A percentile compares a stretch with the other conserved stretches of the same genome.
Conservation (phyloP, 202 grass and related monocot species). For the Eragrostis tef region DNA sequence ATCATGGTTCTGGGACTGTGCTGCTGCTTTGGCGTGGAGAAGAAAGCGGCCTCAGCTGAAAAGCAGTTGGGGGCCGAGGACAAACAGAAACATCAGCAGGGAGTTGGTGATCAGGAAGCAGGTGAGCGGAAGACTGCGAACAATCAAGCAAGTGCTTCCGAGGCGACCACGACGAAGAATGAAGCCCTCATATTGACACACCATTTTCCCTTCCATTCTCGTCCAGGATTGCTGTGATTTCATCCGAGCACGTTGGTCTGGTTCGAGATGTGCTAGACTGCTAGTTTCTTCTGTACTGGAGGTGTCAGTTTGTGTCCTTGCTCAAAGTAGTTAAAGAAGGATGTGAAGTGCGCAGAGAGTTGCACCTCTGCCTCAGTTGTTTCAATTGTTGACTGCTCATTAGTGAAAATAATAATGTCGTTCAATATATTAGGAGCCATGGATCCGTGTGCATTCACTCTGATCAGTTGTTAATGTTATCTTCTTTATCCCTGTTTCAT, state of each 20-base stretch:
- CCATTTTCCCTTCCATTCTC: slow-evolving; percentile 4
- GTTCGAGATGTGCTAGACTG: not conserved
- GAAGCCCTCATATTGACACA: not conserved
- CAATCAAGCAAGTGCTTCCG: not conserved
- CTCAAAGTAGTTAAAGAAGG: not conserved
- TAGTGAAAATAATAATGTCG: no score
- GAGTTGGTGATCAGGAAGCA: not conserved
- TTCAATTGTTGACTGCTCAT: no score
- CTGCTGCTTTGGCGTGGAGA: slow-evolving; percentile 5
- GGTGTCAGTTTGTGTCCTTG: not conserved
- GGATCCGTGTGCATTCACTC: no score
- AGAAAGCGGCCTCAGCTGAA: not conserved
- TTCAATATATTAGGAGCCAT: no score
- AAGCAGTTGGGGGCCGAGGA: not conserved
- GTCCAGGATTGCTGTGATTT: slow-evolving; percentile 3
- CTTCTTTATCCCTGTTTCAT: no score
- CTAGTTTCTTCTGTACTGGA: not conserved
- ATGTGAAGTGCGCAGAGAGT: no score
- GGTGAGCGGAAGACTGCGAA: not conserved
- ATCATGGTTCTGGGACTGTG: slow-evolving; percentile 30
- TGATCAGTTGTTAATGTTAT: no score
- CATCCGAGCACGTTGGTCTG: not conserved
- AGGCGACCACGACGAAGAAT: not conserved
- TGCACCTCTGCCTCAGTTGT: no score
- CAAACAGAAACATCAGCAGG: not conserved